These are phyloP conservation scores for Apophysomyces sp. DNA, from an alignment of 371 early-diverging fungal species.

Conservation along the genomic window DNA sequence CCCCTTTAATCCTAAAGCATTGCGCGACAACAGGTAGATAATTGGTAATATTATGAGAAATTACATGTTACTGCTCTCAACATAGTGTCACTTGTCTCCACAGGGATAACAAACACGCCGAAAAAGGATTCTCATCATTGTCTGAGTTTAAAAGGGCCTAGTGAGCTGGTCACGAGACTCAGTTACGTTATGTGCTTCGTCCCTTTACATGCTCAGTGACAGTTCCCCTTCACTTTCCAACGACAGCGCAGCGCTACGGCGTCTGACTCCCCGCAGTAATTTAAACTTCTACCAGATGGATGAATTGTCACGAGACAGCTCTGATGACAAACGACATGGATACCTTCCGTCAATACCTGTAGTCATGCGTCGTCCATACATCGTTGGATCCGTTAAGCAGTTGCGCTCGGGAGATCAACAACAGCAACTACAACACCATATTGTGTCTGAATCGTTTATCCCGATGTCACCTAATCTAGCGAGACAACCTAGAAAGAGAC, in stretches of 20 bases:
- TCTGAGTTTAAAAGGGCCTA: neutral
- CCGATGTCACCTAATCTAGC: conserved; percentile 41
- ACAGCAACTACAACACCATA: conserved; percentile 42
- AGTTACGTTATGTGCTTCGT: too few species aligned
- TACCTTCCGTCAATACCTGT: conserved; percentile 49
- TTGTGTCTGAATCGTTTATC: conserved; percentile 52
- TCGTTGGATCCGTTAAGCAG: conserved; percentile 40
- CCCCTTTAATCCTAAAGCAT: neutral
- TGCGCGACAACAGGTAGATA: neutral
- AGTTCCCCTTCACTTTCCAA: neutral
- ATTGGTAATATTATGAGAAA: neutral
- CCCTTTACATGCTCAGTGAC: neutral
- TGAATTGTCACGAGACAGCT: neutral
- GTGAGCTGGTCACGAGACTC: neutral
- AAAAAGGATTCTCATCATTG: neutral
- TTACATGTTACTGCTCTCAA: neutral
- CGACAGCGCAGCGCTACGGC: neutral
- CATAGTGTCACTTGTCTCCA: neutral
- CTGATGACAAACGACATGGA: conserved; percentile 1
- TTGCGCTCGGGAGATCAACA: conserved; percentile 37
- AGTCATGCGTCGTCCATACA: conserved; percentile 36
- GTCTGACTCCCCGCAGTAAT: neutral
- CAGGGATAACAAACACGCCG: neutral
- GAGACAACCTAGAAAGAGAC: conserved; percentile 49
- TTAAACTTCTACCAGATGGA: neutral